Conservation (phyloP, 352 stramenopile genomes). For the Paralagenidium karlingii region DNA sequence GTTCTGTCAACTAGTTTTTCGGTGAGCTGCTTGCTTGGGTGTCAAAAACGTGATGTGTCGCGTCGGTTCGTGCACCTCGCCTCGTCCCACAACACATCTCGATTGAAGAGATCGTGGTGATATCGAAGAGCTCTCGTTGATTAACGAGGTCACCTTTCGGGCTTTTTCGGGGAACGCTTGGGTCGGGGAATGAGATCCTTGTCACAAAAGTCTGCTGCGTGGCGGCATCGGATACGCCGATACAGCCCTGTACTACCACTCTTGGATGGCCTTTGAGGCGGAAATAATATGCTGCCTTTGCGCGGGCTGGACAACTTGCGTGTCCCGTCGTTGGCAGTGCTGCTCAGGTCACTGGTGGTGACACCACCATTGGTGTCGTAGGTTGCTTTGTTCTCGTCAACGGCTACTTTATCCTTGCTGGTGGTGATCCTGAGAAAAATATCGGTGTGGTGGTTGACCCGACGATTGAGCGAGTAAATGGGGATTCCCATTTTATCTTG, state of each 20-base stretch:
- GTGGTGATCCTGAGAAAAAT: no score
- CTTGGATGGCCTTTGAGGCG: no score
- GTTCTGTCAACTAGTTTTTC: conserved; percentile 23
- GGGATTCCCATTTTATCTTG: conserved; percentile 54
- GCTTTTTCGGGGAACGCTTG: conserved; percentile 1
- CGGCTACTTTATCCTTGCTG: no score
- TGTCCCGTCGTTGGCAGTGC: no score
- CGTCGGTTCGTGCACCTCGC: not conserved
- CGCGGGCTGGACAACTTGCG: no score
- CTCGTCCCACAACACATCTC: not conserved
- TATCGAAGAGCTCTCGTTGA: not conserved
- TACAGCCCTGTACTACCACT: no score
- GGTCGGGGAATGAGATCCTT: conserved; percentile 37
- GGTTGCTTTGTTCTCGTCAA: no score
- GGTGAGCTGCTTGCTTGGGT: conserved; percentile 55
- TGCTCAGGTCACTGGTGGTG: no score
- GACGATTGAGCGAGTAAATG: conserved; percentile 45
- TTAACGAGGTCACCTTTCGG: conserved; percentile 2
- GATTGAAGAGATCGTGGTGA: conserved; percentile 5
- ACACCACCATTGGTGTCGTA: no score
- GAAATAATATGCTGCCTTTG: no score
- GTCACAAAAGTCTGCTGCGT: conserved; percentile 42
- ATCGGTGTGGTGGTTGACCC: not conserved
- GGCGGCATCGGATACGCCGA: conserved; percentile 28
- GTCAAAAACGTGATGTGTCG: conserved; percentile 14